A percentile compares a stretch with the other conserved stretches of the same genome.
These are phyloP conservation scores for Simplicillium sp. DNA, from an alignment of 2,329 filamentous ascomycete species.

Conservation along the genomic window DNA sequence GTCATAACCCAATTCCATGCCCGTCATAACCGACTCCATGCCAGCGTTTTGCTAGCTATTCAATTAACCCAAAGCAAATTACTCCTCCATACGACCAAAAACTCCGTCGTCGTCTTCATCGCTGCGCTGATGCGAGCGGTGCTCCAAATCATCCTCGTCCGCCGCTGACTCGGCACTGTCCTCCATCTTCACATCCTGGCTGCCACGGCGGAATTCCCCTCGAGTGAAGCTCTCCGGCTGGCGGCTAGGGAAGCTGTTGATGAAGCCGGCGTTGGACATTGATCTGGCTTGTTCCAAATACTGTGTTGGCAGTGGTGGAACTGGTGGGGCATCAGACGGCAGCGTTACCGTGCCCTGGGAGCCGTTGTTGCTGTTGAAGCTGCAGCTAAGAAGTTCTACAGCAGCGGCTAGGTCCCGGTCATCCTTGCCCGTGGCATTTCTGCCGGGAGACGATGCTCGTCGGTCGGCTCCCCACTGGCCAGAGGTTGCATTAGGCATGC, in stretches of 20 bases:
- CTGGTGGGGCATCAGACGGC: conserved; percentile 69
- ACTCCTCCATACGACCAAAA: conserved; percentile 95
- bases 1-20: conserved; percentile 23
- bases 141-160: conserved; percentile 59
- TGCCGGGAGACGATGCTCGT: conserved; percentile 71
- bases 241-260: conserved; percentile 51
- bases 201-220: conserved; percentile 39
- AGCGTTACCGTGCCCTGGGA: conserved; percentile 54
- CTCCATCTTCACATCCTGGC: conserved; percentile 58
- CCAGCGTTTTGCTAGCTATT: conserved; percentile 14
- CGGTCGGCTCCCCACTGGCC: conserved; percentile 54
- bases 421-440: conserved; percentile 66
- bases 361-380: conserved; percentile 68
- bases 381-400: conserved; percentile 83
- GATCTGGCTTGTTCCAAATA: conserved; percentile 56
- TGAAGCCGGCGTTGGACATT: conserved; percentile 51
- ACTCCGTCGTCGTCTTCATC: conserved; percentile 93
- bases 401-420: conserved; percentile 84
- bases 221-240: conserved; percentile 58
- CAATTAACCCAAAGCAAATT: conserved; percentile 17
- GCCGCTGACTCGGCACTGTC: conserved; percentile 54
- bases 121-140: conserved; percentile 52
- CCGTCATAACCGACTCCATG: conserved; percentile 7
- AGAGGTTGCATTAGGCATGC: conserved; percentile 28
- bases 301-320: conserved; percentile 75